Evolutionary conservation across 768 basidiomycete species (phyloP).

Genomic region (Boletus rubescentipes): DNA sequence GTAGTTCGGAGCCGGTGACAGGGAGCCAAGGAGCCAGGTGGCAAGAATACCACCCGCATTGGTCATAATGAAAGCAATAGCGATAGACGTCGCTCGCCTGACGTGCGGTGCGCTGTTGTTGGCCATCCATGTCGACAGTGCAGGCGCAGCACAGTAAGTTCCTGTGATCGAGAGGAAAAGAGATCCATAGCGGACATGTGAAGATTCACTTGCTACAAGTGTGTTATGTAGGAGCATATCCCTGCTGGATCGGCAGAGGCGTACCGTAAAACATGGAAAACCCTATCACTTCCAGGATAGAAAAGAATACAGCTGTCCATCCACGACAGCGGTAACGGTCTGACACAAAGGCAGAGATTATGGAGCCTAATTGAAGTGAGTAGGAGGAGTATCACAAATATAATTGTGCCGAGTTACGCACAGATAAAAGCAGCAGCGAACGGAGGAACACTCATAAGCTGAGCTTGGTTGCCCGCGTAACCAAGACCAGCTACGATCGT

Average conservation of each 20-base stretch:
- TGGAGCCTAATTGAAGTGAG: conserved; percentile 30
- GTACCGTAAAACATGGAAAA: conserved; percentile 57
- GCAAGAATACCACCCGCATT: conserved; percentile 61
- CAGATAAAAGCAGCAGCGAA: conserved; percentile 50
- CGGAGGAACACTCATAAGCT: conserved; percentile 63
- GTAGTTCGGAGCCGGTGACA: conserved; percentile 52
- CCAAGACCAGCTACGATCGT: conserved; percentile 67
- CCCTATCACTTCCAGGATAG: conserved; percentile 45
- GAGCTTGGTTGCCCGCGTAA: conserved; percentile 50
- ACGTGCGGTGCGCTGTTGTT: conserved; percentile 60
- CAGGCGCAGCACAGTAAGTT: conserved; percentile 52
- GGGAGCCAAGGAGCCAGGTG: conserved; percentile 55
- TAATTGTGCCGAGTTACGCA: conserved; percentile 23
- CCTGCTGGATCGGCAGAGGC: conserved; percentile 7
- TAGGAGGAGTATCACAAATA: neutral
- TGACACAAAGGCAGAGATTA: conserved; percentile 47
- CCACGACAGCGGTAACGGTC: conserved; percentile 55
- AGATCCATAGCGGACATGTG: conserved; percentile 48
- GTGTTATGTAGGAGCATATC: neutral
- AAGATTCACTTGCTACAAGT: conserved; percentile 27
- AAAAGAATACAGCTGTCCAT: conserved; percentile 43
- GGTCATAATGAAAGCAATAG: conserved; percentile 55
- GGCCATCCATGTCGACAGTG: conserved; percentile 56
- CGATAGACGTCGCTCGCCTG: conserved; percentile 57
- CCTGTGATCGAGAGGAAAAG: conserved; percentile 58